Evolutionary conservation across 306 rosid species (phyloP).

Genomic region (Prinsepia uniflora): DNA sequence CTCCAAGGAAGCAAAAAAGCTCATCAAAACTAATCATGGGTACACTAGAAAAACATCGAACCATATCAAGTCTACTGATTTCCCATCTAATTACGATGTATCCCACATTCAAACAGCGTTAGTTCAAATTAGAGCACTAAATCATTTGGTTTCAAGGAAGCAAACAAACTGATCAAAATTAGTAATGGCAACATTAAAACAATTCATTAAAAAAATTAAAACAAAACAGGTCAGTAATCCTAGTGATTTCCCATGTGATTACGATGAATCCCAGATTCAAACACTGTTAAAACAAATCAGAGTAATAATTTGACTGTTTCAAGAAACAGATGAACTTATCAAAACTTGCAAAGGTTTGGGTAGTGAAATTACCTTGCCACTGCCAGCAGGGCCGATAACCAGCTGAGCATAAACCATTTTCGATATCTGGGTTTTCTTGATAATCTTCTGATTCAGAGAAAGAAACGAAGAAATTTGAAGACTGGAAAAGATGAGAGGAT

Average conservation of each 20-base stretch:
- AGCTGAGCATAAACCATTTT: conserved; percentile 63
- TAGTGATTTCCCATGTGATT: neutral
- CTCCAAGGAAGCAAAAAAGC: conserved; percentile 14
- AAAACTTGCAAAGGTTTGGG: conserved; percentile 1
- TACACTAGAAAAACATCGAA: neutral
- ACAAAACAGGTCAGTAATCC: neutral
- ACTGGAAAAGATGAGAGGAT: conserved; percentile 51
- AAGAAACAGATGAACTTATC: conserved; percentile 6
- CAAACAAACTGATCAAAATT: neutral
- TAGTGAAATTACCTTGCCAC: conserved; percentile 56
- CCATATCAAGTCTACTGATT: neutral
- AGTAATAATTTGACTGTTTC: conserved; percentile 59
- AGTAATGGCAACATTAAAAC: neutral
- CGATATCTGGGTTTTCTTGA: conserved; percentile 8
- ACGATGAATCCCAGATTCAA: neutral
- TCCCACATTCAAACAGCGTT: neutral
- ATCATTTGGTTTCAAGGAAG: neutral
- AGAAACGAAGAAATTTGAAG: conserved; percentile 31
- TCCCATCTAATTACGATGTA: neutral
- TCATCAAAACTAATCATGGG: conserved; percentile 4
- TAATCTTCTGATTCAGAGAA: conserved; percentile 19
- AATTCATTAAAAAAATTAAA: neutral
- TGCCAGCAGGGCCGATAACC: conserved; percentile 70
- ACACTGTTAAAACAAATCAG: conserved; percentile 61
- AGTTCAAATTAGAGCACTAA: neutral